Base-by-base conservation (phyloP, 176 grass and related monocot species). In the Hsuehochloa calcarea region DNA sequence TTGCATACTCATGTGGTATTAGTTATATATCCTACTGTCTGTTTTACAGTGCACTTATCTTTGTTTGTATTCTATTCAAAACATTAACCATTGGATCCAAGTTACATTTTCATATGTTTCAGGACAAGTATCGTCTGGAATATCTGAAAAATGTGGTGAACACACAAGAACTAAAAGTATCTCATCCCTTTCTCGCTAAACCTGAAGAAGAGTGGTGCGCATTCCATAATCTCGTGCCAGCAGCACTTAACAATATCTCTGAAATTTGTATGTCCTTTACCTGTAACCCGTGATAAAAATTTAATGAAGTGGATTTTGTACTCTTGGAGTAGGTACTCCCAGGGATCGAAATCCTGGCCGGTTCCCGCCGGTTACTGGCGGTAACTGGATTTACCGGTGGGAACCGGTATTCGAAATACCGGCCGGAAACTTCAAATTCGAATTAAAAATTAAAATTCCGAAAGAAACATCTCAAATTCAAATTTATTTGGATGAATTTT, bases 171-270 rank as follows among this genome's bases (percentile, higher is more conserved):
- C 27, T 51, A 20, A 74, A 85, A 49, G 61, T 62, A 65, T 72
- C 78, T 74, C 72, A 87, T 79, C 29, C 39, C 38, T 63, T 87
- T 22, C 43, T 89, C 82, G 12, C 81, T 92, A 81, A 91, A 82
- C 79, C 77, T 72, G 95, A 97, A 93, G 95, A 91, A 69, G 92
- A 93, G 52, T 97, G 95, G 95, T 97, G 95, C 82, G 86, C 70
- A 75, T 69, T 84, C 84, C 95, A 97, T 88, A 94, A 92, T 77
- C 87, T 97, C 9, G 40, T 82, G 59, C 92, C 82, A 72, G 67
- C 89, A 74, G 89, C 95, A 10, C 87, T 97, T 72, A 86, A 93
- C 39, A 84, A 78, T 80, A 86, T 97, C 67, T 88, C 90, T 88
- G 95, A 97, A 91, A 94, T 97, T 84, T 97, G 95, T 97, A 94